Conservation (phyloP, 306 rosid species). For the Cucumis cinereus region DNA sequence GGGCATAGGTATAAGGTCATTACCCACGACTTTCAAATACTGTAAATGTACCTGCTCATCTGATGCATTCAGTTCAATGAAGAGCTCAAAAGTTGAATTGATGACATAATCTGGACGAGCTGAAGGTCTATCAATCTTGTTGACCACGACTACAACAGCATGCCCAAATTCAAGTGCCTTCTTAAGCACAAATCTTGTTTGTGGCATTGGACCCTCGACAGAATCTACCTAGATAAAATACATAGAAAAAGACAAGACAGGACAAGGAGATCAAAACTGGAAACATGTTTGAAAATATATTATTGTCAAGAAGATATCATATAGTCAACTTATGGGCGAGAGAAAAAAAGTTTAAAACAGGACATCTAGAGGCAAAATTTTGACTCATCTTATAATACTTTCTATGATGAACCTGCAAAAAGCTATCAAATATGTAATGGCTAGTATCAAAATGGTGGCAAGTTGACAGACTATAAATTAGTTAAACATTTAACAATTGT, state of each 20-base stretch:
- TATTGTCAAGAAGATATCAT: not conserved
- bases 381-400: not conserved
- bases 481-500: not conserved
- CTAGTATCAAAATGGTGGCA: not conserved
- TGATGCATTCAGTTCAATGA: slow-evolving; percentile 87
- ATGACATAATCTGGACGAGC: slow-evolving; percentile 91
- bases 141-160: slow-evolving; percentile 95
- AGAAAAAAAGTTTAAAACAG: not conserved
- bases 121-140: slow-evolving; percentile 88
- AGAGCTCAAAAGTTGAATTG: slow-evolving; percentile 93
- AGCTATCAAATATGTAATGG: not conserved
- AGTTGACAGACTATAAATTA: not conserved
- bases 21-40: slow-evolving; percentile 9
- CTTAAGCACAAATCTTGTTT: slow-evolving; percentile 96
- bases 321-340: not conserved
- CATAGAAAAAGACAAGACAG: slow-evolving; percentile 3
- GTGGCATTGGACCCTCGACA: slow-evolving; percentile 99
- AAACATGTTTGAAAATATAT: slow-evolving; percentile 7
- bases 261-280: slow-evolving; percentile 4
- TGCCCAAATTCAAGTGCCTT: slow-evolving; percentile 96
- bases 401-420: not conserved
- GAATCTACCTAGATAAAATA: slow-evolving; percentile 68
- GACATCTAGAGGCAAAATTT: not conserved
- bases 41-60: slow-evolving; percentile 70
- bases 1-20: not conserved